Conservation (phyloP, 139 green algal genomes). For the Volvox reticuliferus region DNA sequence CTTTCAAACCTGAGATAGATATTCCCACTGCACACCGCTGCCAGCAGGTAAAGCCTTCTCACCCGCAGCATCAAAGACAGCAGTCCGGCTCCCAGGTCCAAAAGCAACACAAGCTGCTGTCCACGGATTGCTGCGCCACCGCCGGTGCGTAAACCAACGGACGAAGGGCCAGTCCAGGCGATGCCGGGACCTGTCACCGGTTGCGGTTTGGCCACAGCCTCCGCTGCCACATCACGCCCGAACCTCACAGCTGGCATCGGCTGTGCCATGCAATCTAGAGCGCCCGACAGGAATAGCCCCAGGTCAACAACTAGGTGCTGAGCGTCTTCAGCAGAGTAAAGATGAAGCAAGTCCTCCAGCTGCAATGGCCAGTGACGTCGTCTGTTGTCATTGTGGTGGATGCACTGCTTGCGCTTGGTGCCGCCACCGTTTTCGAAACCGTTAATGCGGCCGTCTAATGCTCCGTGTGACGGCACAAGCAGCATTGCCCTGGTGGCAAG, state of each 20-base stretch:
- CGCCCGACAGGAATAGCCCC: conserved; percentile 25
- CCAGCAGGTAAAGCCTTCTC: background rate
- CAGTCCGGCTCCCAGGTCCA: conserved; percentile 26
- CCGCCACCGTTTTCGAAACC: too few species aligned
- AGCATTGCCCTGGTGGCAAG: conserved; percentile 8
- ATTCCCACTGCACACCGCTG: too few species aligned
- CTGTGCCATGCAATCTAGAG: background rate
- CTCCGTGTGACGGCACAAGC: conserved; percentile 30
- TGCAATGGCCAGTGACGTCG: background rate
- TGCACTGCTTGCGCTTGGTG: background rate
- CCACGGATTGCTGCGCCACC: background rate
- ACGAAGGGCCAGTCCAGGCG: too few species aligned
- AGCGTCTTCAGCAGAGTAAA: background rate
- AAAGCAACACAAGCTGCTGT: background rate
- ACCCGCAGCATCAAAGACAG: conserved; percentile 19
- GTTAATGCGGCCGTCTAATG: too few species aligned
- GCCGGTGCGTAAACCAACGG: too few species aligned
- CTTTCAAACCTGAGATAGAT: too few species aligned
- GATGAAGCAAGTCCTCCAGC: conserved; percentile 1
- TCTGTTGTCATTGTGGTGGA: background rate
- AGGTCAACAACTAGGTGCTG: conserved; percentile 5
- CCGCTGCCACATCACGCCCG: background rate
- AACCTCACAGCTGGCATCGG: background rate
- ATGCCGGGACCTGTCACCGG: too few species aligned
- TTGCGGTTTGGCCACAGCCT: background rate